Evolutionary conservation across 768 basidiomycete species (phyloP), one percentile per base, ranked within the genome.

Genomic region (Lactarius hatsudake): DNA sequence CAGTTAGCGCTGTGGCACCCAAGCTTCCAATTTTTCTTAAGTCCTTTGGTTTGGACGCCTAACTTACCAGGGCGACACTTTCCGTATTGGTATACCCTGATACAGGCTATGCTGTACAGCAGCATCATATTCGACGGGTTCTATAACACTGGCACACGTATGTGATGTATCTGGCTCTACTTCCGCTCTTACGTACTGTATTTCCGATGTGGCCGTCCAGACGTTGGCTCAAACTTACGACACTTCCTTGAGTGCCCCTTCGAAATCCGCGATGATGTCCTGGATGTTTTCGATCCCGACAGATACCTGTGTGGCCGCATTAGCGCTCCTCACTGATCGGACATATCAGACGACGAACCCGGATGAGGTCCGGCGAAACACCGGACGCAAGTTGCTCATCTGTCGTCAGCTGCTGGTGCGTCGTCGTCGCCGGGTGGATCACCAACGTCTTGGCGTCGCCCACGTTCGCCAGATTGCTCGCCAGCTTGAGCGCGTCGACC

Each of bases 391-490:
- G 66, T 71, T 86, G 86, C 73, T 93, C 91, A 63, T 81, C 84
- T 26, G 76, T 78, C 0, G 80, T 81, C 58, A 92, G 79, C 75
- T 92, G 90, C 45, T 85, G 80, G 72, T 94, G 91, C 0, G 91
- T 93, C 28, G 92, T 92, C 28, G 84, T 83, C 5, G 87, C 88
- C 1, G 91, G 90, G 72, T 90, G 88, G 65, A 93, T 90, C 48
- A 90, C 87, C 18, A 93, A 82, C 8, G 88, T 91, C 78, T 93
- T 91, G n/a, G 88, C 86, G 66, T 89, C 87, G 32, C 86, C 88
- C 30, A 91, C 87, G 72, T 91, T 91, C 15, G 88, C 89, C 10
- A 91, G 80, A 72, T 91, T 78, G 71, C 87, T 89, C 20, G 87
- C 88, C 6, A 94, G 81, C 72, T 82, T 84, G 65, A 94, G 80